Evolutionary conservation across 805 yeast species (phyloP), one percentile per base, ranked within the genome.

Genomic region (Cyberlindnera maritima): DNA sequence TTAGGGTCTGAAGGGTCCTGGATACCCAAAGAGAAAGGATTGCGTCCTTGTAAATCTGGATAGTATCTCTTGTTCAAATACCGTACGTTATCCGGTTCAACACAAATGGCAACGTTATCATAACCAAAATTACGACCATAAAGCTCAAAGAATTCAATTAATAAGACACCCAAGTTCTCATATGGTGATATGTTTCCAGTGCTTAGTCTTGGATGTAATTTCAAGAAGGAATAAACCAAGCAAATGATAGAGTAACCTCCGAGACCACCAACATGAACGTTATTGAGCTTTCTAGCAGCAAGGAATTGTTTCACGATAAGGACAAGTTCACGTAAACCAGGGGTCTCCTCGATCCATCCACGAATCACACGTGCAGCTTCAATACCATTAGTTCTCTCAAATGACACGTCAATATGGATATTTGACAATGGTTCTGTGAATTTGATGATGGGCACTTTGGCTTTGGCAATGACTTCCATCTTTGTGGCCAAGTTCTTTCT

Each of bases 191-290:
- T 84, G 39, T 80, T 79, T 7, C 79, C 74, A 0, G 95, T 79
- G 2, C 83, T 63, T 12, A 89, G 61, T 54, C 90, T 74, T 14
- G 96, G 96, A 63, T 92, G 98, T 52, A 86, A 69, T 55, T 73
- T 77, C 51, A 91, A 66, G 60, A 91, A 90, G 15, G 92, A 81
- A 57, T 82, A 83, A 15, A 86, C 89, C 61, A 94, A 60, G 58
- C 97, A 90, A 37, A 91, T 88, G n/a, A 88, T 87, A 8, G 97
- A 81, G 63, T 85, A 92, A 0, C 98, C 98, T 36, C 99, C 98
- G 6, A 92, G 69, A 0, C 98, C 98, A 43, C 99, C 99, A 19
- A 83, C 82, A 57, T 86, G 95, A 14, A 92, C 98, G 53, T 88
- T 85, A 59, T 90, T 89, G 50, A 91, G 70, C 48, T 76, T 79